Evolutionary conservation across 2,329 filamentous ascomycete species (phyloP).

Genomic region (Aulographum hederae): DNA sequence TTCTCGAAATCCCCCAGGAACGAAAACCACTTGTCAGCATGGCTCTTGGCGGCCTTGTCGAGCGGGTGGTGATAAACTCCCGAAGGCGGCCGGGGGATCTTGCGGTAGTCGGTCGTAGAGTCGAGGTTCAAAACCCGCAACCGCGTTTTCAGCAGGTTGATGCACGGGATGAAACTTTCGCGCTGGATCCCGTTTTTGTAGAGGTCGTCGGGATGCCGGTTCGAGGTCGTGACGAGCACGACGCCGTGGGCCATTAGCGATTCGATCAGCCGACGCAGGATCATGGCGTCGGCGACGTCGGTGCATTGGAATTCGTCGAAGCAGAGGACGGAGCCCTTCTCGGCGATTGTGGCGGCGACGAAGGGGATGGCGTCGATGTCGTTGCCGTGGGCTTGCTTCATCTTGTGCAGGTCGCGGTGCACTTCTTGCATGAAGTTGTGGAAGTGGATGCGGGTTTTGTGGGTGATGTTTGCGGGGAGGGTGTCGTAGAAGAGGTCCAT

Average conservation of each 20-base stretch:
- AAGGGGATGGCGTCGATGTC: constrained; percentile 84
- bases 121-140: constrained; percentile 88
- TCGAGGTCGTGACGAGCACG: constrained; percentile 87
- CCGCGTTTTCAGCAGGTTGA: constrained; percentile 69
- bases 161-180: constrained; percentile 87
- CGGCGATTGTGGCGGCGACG: constrained; percentile 85
- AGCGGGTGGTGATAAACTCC: constrained; percentile 88
- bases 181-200: constrained; percentile 98
- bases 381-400: constrained; percentile 77
- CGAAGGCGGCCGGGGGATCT: constrained; percentile 80
- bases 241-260: constrained; percentile 92
- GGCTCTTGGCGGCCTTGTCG: constrained; percentile 54
- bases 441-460: constrained; percentile 90
- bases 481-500: constrained; percentile 99
- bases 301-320: constrained; percentile 99
- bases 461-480: constrained; percentile 56
- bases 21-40: constrained; percentile 88
- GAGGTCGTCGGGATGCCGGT: constrained; percentile 86
- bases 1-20: constrained; percentile 73
- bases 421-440: constrained; percentile 99
- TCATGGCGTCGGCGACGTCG: constrained; percentile 97
- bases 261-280: constrained; percentile 72
- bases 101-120: constrained; percentile 90
- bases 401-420: constrained; percentile 72
- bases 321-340: constrained; percentile 69